Evolutionary conservation across 1,284 basidiomycete genomes (phyloP).

Genomic region (Agroathelia rolfsii): DNA sequence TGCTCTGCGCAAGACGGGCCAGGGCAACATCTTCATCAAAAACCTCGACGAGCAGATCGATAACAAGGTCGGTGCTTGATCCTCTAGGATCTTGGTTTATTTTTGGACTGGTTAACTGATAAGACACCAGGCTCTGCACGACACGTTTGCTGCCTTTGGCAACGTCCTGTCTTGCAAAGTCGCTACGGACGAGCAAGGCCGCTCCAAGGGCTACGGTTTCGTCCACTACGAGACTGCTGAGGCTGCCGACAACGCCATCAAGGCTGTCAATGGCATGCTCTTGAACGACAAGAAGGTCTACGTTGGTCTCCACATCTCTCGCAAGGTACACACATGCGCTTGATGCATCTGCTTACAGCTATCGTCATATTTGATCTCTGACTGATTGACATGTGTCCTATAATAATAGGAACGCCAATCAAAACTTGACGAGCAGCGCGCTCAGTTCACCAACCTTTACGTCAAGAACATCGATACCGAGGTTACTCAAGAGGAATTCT

Average conservation of each 20-base stretch:
- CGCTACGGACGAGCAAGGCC: constrained; percentile 87
- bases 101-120: constrained; percentile 5
- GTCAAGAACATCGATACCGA: constrained; percentile 93
- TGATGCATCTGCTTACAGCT: neutral
- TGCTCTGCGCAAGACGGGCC: constrained; percentile 96
- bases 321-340: constrained; percentile 63
- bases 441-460: constrained; percentile 97
- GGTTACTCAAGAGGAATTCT: constrained; percentile 82
- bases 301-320: constrained; percentile 95
- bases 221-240: constrained; percentile 99
- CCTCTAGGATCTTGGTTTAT: neutral
- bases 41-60: constrained; percentile 98
- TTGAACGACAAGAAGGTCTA: constrained; percentile 99
- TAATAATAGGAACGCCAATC: constrained; percentile 78
- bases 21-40: constrained; percentile 99
- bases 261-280: constrained; percentile 98
- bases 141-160: constrained; percentile 98
- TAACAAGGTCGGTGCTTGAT: constrained; percentile 70
- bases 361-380: constrained; percentile 2
- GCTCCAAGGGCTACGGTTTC: constrained; percentile 95
- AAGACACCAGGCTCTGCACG: constrained; percentile 77
- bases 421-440: constrained; percentile 95
- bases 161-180: constrained; percentile 99
- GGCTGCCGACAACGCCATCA: constrained; percentile 93
- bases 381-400: too few relatives aligned